Evolutionary conservation across 148 eudicot genomes (phyloP).

Genomic region (Rhododendron ferrugineum): DNA sequence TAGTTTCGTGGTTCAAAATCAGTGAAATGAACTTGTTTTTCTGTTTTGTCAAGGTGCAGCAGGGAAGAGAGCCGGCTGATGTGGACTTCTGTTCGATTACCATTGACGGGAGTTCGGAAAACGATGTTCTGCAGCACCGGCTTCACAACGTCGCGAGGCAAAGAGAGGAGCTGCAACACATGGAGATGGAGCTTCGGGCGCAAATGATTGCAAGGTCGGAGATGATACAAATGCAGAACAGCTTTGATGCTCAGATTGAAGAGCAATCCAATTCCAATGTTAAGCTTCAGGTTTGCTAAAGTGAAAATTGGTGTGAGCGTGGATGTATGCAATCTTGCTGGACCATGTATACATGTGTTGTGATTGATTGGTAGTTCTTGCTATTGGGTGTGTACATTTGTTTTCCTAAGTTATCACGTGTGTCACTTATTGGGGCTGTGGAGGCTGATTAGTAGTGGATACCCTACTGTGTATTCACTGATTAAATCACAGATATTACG

Average conservation of each 20-base stretch:
- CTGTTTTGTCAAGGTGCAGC: slow-evolving; percentile 56
- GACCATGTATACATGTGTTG: not conserved
- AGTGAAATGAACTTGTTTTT: slow-evolving; percentile 19
- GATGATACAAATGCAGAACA: slow-evolving; percentile 51
- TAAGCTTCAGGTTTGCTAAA: slow-evolving; percentile 63
- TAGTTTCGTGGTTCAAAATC: not conserved
- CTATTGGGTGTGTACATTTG: not conserved
- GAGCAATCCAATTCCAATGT: slow-evolving; percentile 51
- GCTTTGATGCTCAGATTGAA: slow-evolving; percentile 52
- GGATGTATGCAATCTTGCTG: not conserved
- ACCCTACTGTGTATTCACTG: not conserved
- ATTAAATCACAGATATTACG: not conserved
- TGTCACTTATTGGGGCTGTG: not conserved
- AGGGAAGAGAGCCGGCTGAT: slow-evolving; percentile 57
- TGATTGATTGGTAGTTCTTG: not conserved
- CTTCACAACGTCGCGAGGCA: slow-evolving; percentile 51
- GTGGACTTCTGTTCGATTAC: slow-evolving; percentile 62
- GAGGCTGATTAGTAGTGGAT: not conserved
- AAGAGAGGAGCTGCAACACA: slow-evolving; percentile 67
- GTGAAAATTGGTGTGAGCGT: not conserved
- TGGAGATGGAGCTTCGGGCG: slow-evolving; percentile 80
- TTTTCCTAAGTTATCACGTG: not conserved
- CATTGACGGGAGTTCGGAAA: slow-evolving; percentile 50
- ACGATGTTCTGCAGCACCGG: slow-evolving; percentile 54
- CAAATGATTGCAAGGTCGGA: slow-evolving; percentile 65